Conservation (phyloP, 352 stramenopile genomes). For the Pythium sp. region DNA sequence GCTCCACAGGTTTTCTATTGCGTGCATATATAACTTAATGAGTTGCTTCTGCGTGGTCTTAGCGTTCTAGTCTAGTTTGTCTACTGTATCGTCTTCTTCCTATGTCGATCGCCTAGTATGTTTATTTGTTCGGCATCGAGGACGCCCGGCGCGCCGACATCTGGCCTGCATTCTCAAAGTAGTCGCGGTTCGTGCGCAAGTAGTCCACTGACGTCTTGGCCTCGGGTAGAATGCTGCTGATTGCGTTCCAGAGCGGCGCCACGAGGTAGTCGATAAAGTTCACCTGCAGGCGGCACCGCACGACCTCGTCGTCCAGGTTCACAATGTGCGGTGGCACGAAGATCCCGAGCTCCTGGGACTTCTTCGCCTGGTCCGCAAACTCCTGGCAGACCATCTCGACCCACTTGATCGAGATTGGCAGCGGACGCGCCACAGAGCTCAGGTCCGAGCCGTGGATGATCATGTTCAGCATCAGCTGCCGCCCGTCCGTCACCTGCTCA, state of each 20-base stretch:
- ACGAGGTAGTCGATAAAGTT: slow-evolving; percentile 89
- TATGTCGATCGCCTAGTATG: neutral
- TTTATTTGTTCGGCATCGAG: slow-evolving; percentile 4
- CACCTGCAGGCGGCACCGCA: slow-evolving; percentile 63
- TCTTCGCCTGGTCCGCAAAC: slow-evolving; percentile 71
- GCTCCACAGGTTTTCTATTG: neutral
- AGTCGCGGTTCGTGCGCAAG: slow-evolving; percentile 57
- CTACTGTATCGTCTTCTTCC: neutral
- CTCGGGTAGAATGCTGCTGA: slow-evolving; percentile 55
- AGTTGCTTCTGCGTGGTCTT: neutral
- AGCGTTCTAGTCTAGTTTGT: neutral
- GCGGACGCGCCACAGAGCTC: slow-evolving; percentile 48
- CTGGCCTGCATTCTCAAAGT: slow-evolving; percentile 53
- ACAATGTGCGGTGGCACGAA: slow-evolving; percentile 71
- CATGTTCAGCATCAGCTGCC: slow-evolving; percentile 79
- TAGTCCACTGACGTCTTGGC: slow-evolving; percentile 46
- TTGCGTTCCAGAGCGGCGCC: slow-evolving; percentile 62
- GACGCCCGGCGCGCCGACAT: slow-evolving; percentile 35
- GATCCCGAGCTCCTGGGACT: slow-evolving; percentile 52
- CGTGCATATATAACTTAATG: neutral
- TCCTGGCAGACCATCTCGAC: slow-evolving; percentile 72
- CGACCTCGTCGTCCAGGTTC: slow-evolving; percentile 67
- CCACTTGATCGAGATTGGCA: slow-evolving; percentile 57
- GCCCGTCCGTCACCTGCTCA: slow-evolving; percentile 53
- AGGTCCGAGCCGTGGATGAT: slow-evolving; percentile 82